These are phyloP conservation scores for Neurospora sp. DNA, from an alignment of 495 filamentous ascomycete genomes.

Conservation along the genomic window DNA sequence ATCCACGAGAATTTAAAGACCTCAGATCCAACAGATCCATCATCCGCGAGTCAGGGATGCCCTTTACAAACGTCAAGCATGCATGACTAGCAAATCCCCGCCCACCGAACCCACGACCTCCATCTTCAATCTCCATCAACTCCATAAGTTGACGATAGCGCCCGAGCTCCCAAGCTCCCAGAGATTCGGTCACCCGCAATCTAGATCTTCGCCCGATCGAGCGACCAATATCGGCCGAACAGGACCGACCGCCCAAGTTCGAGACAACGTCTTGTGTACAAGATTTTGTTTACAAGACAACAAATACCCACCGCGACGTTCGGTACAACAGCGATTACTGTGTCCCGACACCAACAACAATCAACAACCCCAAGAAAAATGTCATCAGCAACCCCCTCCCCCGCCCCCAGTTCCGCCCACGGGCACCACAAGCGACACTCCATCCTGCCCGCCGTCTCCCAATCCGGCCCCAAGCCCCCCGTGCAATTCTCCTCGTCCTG, in stretches of 20 bases:
- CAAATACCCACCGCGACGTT: neutral
- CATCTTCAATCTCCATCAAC: neutral
- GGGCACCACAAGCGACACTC: slow-evolving; percentile 39
- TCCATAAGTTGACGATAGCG: neutral
- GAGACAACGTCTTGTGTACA: neutral
- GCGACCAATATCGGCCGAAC: neutral
- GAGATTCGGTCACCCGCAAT: neutral
- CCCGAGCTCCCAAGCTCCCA: neutral
- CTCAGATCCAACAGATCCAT: neutral
- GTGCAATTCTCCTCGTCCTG: slow-evolving; percentile 59
- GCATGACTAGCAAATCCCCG: neutral
- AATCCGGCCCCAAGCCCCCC: slow-evolving; percentile 49
- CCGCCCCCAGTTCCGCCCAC: slow-evolving; percentile 7
- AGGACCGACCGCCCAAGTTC: neutral
- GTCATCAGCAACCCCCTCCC: slow-evolving; percentile 6
- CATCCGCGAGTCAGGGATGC: neutral
- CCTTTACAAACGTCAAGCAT: neutral
- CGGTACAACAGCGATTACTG: too few relatives aligned
- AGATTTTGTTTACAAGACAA: neutral
- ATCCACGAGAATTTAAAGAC: neutral
- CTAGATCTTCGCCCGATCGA: neutral
- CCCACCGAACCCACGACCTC: neutral
- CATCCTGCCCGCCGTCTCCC: slow-evolving; percentile 32
- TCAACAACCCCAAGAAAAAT: neutral
- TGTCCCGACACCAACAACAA: neutral